Conservation (phyloP, 306 rosid species). For the Hippophae gyantsensis region DNA sequence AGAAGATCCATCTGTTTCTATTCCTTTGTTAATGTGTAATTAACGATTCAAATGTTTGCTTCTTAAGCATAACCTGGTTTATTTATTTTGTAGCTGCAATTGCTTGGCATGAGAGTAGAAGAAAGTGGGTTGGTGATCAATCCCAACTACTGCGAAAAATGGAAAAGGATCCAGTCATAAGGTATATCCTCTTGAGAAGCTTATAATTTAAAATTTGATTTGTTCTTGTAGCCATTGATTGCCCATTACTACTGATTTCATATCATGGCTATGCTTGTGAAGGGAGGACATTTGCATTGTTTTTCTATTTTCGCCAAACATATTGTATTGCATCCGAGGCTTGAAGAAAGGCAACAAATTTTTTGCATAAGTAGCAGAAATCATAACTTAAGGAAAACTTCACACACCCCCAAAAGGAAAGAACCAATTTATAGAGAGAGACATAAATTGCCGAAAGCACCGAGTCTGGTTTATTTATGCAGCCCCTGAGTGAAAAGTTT, state of each 20-base stretch:
- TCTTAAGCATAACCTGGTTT: conserved; percentile 15
- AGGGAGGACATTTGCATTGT: neutral
- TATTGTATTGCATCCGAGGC: neutral
- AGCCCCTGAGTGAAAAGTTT: too few species aligned
- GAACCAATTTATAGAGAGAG: neutral
- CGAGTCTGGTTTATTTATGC: too few species aligned
- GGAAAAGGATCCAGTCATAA: conserved; percentile 67
- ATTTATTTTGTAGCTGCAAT: conserved; percentile 51
- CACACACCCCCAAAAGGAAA: too few species aligned
- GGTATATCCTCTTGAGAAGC: conserved; percentile 30
- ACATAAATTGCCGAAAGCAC: too few species aligned
- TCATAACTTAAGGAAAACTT: too few species aligned
- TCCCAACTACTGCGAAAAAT: conserved; percentile 43
- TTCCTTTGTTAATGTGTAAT: neutral
- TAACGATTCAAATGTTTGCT: neutral
- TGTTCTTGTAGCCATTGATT: neutral
- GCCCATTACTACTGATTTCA: neutral
- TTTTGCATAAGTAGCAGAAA: too few species aligned
- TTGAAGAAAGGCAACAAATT: neutral
- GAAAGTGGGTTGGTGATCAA: conserved; percentile 74
- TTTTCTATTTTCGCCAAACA: neutral
- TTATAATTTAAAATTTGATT: neutral
- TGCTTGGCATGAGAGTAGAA: conserved; percentile 78
- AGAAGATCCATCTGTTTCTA: neutral
- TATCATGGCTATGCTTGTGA: neutral